These are phyloP conservation scores for Wallemia ichthyophaga DNA, from an alignment of 1,284 basidiomycete genomes.

Conservation along the genomic window DNA sequence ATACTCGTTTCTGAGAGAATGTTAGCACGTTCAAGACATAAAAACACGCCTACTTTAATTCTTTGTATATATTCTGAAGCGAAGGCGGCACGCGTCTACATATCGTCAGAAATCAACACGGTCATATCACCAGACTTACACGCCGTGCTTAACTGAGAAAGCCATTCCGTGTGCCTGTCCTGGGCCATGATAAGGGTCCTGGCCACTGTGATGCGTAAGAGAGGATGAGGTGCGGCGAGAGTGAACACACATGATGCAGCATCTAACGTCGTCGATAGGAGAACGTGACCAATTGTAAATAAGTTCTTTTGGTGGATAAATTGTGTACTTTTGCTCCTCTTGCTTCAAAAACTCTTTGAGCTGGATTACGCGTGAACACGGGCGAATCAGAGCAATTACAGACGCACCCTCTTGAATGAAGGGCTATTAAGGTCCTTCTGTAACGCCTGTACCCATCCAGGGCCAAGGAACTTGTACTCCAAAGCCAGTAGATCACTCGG, in stretches of 20 bases:
- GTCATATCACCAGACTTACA: not conserved
- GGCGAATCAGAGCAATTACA: not conserved
- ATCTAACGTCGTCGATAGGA: constrained; percentile 7
- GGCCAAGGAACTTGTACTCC: constrained; percentile 12
- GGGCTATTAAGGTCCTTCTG: constrained; percentile 9
- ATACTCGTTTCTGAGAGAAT: constrained; percentile 4
- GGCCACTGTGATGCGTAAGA: constrained; percentile 12
- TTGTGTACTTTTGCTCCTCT: not conserved
- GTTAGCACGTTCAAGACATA: not conserved
- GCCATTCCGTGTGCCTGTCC: constrained; percentile 13
- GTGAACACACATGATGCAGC: not conserved
- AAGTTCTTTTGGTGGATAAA: constrained; percentile 4
- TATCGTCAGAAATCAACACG: not conserved
- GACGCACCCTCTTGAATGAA: constrained; percentile 7
- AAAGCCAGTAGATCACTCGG: constrained; percentile 4
- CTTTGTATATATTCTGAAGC: not conserved
- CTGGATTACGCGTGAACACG: not conserved
- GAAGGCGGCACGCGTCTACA: not conserved
- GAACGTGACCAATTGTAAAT: constrained; percentile 15
- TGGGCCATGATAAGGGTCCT: constrained; percentile 14
- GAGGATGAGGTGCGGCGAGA: not conserved
- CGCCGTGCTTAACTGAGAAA: constrained; percentile 11
- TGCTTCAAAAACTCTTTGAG: not conserved
- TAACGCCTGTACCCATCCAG: constrained; percentile 9
- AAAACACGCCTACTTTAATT: not conserved